A percentile compares a stretch with the other conserved stretches of the same genome.
Evolutionary conservation across 768 basidiomycete genomes (phyloP).

Genomic region (Grammothele lineata): DNA sequence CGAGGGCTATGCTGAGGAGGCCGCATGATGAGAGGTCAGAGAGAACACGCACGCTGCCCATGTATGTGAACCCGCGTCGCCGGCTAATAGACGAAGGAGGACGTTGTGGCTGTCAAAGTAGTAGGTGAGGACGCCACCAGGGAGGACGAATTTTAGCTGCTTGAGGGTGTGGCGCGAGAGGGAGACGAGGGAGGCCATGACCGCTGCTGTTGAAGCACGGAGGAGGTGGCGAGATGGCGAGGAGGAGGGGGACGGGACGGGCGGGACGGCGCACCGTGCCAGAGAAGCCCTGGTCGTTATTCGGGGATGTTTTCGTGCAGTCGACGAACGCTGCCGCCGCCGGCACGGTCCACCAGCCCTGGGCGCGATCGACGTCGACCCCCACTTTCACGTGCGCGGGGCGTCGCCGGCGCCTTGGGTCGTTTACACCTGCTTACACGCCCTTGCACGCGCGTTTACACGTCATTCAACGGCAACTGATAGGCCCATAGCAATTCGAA

Average conservation of each 20-base stretch:
- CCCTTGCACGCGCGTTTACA: too few relatives aligned
- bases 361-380: too few relatives aligned
- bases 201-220: neutral
- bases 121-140: constrained; percentile 62
- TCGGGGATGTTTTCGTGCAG: too few relatives aligned
- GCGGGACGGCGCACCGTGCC: too few relatives aligned
- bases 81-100: constrained; percentile 38
- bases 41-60: constrained; percentile 52
- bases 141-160: constrained; percentile 73
- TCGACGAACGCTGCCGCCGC: too few relatives aligned
- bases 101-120: constrained; percentile 52
- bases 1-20: neutral
- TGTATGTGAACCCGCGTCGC: constrained; percentile 33
- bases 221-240: neutral
- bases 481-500: too few relatives aligned
- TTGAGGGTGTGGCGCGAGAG: constrained; percentile 50
- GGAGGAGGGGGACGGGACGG: neutral
- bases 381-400: too few relatives aligned
- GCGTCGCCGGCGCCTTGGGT: too few relatives aligned
- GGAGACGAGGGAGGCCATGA: constrained; percentile 22
- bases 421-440: too few relatives aligned
- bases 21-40: neutral
- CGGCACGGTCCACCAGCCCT: too few relatives aligned
- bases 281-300: too few relatives aligned
- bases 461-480: too few relatives aligned